Base-by-base conservation (phyloP, 345 rosid species). In the Bruguiera gymnorhiza region DNA sequence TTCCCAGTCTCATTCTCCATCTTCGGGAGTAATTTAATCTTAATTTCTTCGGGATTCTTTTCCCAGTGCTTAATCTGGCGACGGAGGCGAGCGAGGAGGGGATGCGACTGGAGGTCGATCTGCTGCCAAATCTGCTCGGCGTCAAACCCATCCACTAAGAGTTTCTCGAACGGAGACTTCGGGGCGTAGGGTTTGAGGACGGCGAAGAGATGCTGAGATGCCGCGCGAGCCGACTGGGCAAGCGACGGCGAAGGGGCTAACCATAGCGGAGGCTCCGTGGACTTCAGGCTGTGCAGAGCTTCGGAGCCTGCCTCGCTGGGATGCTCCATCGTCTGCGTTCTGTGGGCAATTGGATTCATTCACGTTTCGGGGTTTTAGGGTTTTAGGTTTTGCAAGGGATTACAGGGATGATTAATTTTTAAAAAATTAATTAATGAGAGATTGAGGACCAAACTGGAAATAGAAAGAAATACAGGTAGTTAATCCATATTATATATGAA, bases 111-210 rank as follows among this genome's bases (percentile, higher is more conserved):
- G 66, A 92, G 75, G 75, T 95, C 99, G 53, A 90, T 88, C 66
- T 95, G 99, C 86, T 86, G 98, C 98, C 97, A 92, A 77, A 95
- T 88, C 84, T 95, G 99, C 81, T 92, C 98, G 2, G 89, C 82
- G 53, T 95, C 97, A 68, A 86, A 95, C 1, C 98, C 98, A 15
- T 90, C 90, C 16, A 83, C 75, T 55, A 90, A 75, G 13, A 95
- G 86, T 65, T 81, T 67, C 63, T 90, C 94, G 56, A 92, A 76
- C 3, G 94, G 98, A 18, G 86, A 88, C 72, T 88, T 90, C 11
- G 92, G 86, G 55, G 55, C 61, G 72, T 77, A 68, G 16, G 89
- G 82, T 63, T 79, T 87, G 63, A 95, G 75, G 65, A 72, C 80
- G 24, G 85, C 73, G 76, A 88, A 95, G 13, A 92, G 85, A 13